Evolutionary conservation across 768 basidiomycete genomes (phyloP), one percentile per base, ranked within the genome.

Genomic region (Pulveroboletus ravenelii): DNA sequence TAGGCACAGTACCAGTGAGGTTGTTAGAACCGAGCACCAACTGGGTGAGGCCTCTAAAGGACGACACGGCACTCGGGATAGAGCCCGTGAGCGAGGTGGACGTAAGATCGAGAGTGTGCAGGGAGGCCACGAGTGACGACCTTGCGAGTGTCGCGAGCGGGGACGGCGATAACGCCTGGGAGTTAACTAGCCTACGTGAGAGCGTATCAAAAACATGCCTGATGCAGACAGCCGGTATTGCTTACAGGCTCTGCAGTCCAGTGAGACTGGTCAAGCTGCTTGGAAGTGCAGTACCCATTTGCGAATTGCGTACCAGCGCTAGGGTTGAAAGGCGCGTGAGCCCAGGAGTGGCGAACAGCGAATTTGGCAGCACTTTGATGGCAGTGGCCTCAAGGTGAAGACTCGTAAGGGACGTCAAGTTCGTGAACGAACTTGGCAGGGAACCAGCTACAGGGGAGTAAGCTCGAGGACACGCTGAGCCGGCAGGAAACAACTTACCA

Each of bases 351-450:
- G 60, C 45, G 46, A 73, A 71, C 30, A 72, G 30, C 41, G 58
- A 56, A 48, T 69, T 60, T 3, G 71, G 69, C 18, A 77, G 51
- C 17, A 68, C 48, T 13, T 61, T 65, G 43, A 77, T 66, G 8
- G 65, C 65, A 6, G 76, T 78, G 3, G 71, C 64, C 59, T 76
- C 67, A 6, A 77, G 57, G 39, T 73, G 67, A 30, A 79, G 61
- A n/a, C 61, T 69, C 31, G 66, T 57, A 10, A 79, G 66, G 18
- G 62, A 53, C 15, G 70, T 68, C 51, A 76, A 57, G 15, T 69
- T 67, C 3, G 56, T 55, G 48, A 78, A 74, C 1, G 70, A 63
- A 17, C 57, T 53, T 2, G 78, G 75, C 9, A 79, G 61, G 12
- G 67, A 52, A 17, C 77, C 77, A 49, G 71, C 75, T 77, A 42